phyloP scores from a whole-genome alignment of 2,329 filamentous ascomycete species.

The Ophiocordyceps camponoti-rufipedis region DNA sequence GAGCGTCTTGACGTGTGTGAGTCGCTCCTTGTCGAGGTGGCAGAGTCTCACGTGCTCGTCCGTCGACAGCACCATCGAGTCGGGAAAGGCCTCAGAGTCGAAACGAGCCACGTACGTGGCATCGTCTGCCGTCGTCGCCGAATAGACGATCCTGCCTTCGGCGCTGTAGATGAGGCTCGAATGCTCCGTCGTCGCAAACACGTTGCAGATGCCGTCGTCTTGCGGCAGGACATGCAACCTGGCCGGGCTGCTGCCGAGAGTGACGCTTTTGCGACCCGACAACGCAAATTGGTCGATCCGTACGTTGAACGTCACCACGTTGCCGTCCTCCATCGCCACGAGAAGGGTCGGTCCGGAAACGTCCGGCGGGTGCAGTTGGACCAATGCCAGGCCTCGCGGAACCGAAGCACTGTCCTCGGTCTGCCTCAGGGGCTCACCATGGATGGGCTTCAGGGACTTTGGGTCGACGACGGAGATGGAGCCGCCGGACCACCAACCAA shows the following conservation, averaged over 20 bases:
- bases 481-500: conserved; percentile 79
- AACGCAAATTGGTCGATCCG: conserved; percentile 42
- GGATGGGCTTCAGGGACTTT: conserved; percentile 43
- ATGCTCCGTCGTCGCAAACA: conserved; percentile 89
- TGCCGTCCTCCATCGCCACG: conserved; percentile 81
- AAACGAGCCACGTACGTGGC: conserved; percentile 70
- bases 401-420: conserved; percentile 55
- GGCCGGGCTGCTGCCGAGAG: conserved; percentile 72
- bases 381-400: conserved; percentile 64
- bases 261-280: conserved; percentile 59
- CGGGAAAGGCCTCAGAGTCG: conserved; percentile 62
- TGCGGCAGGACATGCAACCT: conserved; percentile 63
- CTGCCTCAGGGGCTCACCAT: conserved; percentile 41
- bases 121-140: conserved; percentile 78
- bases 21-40: conserved; percentile 63
- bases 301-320: conserved; percentile 68
- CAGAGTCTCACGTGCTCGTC: conserved; percentile 60
- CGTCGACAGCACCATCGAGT: conserved; percentile 66
- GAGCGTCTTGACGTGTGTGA: conserved; percentile 73
- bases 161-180: conserved; percentile 83
- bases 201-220: conserved; percentile 48
- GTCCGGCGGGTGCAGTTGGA: conserved; percentile 51
- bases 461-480: conserved; percentile 58
- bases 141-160: conserved; percentile 79
- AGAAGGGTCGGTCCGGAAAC: conserved; percentile 55